Conservation (phyloP, 768 basidiomycete species). For the Hygrophoropsis aurantiaca region DNA sequence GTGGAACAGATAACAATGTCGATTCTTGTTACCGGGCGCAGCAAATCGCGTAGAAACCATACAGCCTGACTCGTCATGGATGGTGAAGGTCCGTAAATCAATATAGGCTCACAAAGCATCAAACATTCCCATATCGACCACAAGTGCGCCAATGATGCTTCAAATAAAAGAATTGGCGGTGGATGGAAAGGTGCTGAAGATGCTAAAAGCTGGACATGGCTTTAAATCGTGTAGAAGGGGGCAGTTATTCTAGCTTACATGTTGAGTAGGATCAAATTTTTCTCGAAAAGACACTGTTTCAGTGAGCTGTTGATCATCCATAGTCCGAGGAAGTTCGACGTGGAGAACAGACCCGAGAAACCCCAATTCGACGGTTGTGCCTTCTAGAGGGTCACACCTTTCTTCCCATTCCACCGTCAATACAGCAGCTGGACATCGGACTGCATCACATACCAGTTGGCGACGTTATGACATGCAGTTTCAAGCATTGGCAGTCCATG, state of each 20-base stretch:
- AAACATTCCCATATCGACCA: slow-evolving; percentile 96
- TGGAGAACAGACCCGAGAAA: slow-evolving; percentile 78
- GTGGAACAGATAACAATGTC: not conserved
- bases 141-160: slow-evolving; percentile 61
- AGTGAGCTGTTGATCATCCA: slow-evolving; percentile 73
- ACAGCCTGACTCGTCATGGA: slow-evolving; percentile 83
- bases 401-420: slow-evolving; percentile 38
- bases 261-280: slow-evolving; percentile 50
- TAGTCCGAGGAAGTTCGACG: slow-evolving; percentile 65
- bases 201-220: slow-evolving; percentile 59
- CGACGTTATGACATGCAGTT: slow-evolving; percentile 81
- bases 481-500: slow-evolving; percentile 84
- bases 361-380: slow-evolving; percentile 71
- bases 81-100: slow-evolving; percentile 80
- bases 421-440: slow-evolving; percentile 1
- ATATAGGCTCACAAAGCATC: slow-evolving; percentile 84
- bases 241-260: slow-evolving; percentile 35
- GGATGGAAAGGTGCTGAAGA: slow-evolving; percentile 58
- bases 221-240: not conserved
- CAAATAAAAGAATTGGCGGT: slow-evolving; percentile 59
- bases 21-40: slow-evolving; percentile 67
- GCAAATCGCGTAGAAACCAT: slow-evolving; percentile 88
- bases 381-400: slow-evolving; percentile 77
- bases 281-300: slow-evolving; percentile 51
- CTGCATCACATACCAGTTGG: slow-evolving; percentile 64